A percentile compares a stretch with the other conserved stretches of the same genome.
Conservation (phyloP, 805 yeast genomes). For the Ogataea methylovora region DNA sequence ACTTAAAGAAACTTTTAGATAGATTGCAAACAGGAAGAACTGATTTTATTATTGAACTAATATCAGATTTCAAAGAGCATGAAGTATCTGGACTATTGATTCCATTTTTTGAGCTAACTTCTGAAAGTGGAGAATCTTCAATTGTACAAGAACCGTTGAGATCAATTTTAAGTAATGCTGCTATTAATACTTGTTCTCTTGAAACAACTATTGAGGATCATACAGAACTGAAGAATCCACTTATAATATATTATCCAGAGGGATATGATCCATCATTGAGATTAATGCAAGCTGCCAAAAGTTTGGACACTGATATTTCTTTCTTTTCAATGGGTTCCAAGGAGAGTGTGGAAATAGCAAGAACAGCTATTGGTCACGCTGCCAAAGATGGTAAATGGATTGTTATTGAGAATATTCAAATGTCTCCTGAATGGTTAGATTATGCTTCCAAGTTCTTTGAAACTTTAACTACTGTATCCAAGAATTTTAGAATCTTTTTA, state of each 20-base stretch:
- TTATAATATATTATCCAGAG: conserved; percentile 50
- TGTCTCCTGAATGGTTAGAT: conserved; percentile 59
- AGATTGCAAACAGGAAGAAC: too few relatives aligned
- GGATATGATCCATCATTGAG: conserved; percentile 62
- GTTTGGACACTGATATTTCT: conserved; percentile 19
- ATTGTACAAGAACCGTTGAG: too few relatives aligned
- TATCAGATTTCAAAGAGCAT: neutral
- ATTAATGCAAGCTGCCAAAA: conserved; percentile 37
- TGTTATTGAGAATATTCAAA: conserved; percentile 72
- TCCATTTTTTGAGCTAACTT: neutral
- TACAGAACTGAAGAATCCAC: neutral
- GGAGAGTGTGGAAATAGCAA: conserved; percentile 56
- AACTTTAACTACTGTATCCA: conserved; percentile 14
- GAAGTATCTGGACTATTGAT: too few relatives aligned
- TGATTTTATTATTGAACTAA: neutral
- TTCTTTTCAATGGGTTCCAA: conserved; percentile 67
- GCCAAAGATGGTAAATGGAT: conserved; percentile 58
- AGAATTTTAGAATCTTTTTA: conserved; percentile 49
- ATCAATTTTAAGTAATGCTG: conserved; percentile 21
- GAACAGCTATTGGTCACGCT: conserved; percentile 40
- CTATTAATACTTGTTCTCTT: too few relatives aligned
- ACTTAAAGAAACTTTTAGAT: too few relatives aligned
- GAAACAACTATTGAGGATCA: neutral
- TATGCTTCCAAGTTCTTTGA: conserved; percentile 41
- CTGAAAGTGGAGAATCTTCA: too few relatives aligned